Evolutionary conservation across 1,284 basidiomycete species (phyloP).

Genomic region (Trichosporon faecale): DNA sequence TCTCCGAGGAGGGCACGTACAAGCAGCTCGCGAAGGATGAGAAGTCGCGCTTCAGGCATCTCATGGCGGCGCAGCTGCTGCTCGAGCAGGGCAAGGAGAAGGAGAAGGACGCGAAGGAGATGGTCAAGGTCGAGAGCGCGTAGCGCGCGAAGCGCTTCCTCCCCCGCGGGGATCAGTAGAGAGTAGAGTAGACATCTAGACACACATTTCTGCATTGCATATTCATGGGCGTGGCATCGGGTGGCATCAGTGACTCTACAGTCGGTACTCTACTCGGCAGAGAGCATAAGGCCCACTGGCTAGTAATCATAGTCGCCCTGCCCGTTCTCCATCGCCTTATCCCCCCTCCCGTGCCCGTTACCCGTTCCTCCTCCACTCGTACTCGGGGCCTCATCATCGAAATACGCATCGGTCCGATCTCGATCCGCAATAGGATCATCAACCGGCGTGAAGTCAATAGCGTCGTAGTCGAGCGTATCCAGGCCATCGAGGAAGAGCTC

Average conservation of each 20-base stretch:
- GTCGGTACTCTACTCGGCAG: too few species aligned
- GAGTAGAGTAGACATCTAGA: background rate
- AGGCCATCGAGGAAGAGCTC: slow-evolving; percentile 51
- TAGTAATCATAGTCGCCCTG: slow-evolving; percentile 51
- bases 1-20: slow-evolving; percentile 81
- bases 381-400: slow-evolving; percentile 48
- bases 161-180: background rate
- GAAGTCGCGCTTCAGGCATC: slow-evolving; percentile 62
- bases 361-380: slow-evolving; percentile 13
- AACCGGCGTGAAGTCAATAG: slow-evolving; percentile 44
- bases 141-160: background rate
- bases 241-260: too few species aligned
- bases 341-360: slow-evolving; percentile 10
- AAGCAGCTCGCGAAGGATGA: slow-evolving; percentile 63
- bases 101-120: background rate
- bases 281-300: background rate
- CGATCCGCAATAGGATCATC: slow-evolving; percentile 39
- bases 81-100: slow-evolving; percentile 32
- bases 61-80: slow-evolving; percentile 80
- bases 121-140: background rate
- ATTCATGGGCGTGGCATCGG: background rate
- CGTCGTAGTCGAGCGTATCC: slow-evolving; percentile 47
- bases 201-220: slow-evolving; percentile 1
- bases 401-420: slow-evolving; percentile 48
- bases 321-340: slow-evolving; percentile 36